Conservation (phyloP, 2,329 filamentous ascomycete genomes). For the Phialophora macrospora region DNA sequence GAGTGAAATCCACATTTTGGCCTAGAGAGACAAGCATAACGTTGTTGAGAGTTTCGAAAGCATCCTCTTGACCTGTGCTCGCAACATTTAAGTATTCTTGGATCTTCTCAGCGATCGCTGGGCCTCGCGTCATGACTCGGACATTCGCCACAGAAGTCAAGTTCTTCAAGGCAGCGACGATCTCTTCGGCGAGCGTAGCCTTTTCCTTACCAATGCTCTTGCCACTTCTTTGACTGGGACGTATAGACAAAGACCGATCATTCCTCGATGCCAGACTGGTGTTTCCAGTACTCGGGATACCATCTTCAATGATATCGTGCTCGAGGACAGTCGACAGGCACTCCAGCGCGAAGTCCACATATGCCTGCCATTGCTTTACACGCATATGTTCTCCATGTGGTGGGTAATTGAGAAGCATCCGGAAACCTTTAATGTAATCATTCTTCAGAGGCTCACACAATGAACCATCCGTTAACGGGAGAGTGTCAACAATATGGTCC, state of each 20-base stretch:
- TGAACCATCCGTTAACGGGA: conserved; percentile 67
- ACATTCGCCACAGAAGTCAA: conserved; percentile 34
- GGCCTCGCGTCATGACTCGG: conserved; percentile 32
- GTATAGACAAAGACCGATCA: conserved; percentile 24
- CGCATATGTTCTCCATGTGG: conserved; percentile 81
- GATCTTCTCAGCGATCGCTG: conserved; percentile 30
- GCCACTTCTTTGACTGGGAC: conserved; percentile 30
- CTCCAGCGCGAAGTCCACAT: conserved; percentile 72
- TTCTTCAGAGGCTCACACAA: conserved; percentile 69
- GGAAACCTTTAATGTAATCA: conserved; percentile 79
- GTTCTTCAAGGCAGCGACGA: conserved; percentile 30
- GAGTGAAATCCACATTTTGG: conserved; percentile 69
- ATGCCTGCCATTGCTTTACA: conserved; percentile 68
- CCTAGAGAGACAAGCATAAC: conserved; percentile 69
- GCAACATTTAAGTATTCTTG: conserved; percentile 25
- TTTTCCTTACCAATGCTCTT: conserved; percentile 20
- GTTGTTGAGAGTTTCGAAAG: conserved; percentile 76
- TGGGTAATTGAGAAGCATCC: conserved; percentile 70
- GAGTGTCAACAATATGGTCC: conserved; percentile 77
- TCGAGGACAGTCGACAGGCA: conserved; percentile 52
- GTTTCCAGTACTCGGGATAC: conserved; percentile 29
- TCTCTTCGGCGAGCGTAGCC: conserved; percentile 30
- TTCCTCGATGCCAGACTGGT: conserved; percentile 55
- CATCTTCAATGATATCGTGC: conserved; percentile 14
- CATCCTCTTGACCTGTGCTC: conserved; percentile 64